phyloP scores from a whole-genome alignment of 495 filamentous ascomycete genomes.

The Talaromyces nanjingensis region DNA sequence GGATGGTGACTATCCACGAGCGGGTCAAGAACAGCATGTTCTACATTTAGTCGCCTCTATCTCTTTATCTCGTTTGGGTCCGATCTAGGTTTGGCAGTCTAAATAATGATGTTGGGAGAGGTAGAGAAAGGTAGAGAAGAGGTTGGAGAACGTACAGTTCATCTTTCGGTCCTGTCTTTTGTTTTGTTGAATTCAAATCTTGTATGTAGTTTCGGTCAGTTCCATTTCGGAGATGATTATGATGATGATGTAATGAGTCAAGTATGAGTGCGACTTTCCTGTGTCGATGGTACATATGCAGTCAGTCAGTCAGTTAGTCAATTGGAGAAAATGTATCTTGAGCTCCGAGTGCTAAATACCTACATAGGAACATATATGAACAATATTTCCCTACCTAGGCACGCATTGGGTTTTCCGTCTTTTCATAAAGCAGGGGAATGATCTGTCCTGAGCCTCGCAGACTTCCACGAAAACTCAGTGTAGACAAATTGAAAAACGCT shows the following conservation, averaged over 20 bases:
- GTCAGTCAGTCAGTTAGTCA: no score
- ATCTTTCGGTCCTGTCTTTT: background rate
- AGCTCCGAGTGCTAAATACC: no score
- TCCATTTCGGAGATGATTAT: background rate
- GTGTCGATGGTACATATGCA: no score
- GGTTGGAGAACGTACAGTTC: background rate
- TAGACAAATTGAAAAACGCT: background rate
- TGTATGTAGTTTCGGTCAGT: background rate
- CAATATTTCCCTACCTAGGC: no score
- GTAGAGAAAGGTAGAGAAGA: background rate
- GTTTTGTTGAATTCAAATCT: background rate
- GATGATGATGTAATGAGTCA: background rate
- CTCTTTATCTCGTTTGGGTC: background rate
- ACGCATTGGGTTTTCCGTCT: no score
- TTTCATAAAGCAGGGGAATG: no score
- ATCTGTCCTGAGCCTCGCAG: no score
- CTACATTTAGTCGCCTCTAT: slow-evolving; percentile 49
- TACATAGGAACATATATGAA: no score
- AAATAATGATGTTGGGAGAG: no score
- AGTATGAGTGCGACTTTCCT: no score
- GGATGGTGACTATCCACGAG: slow-evolving; percentile 33
- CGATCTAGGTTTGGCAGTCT: background rate
- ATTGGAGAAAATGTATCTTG: no score
- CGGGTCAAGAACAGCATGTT: slow-evolving; percentile 64
- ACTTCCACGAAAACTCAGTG: background rate